These are phyloP conservation scores for Talaromyces nanjingensis DNA, from an alignment of 495 filamentous ascomycete genomes.

Conservation along the genomic window DNA sequence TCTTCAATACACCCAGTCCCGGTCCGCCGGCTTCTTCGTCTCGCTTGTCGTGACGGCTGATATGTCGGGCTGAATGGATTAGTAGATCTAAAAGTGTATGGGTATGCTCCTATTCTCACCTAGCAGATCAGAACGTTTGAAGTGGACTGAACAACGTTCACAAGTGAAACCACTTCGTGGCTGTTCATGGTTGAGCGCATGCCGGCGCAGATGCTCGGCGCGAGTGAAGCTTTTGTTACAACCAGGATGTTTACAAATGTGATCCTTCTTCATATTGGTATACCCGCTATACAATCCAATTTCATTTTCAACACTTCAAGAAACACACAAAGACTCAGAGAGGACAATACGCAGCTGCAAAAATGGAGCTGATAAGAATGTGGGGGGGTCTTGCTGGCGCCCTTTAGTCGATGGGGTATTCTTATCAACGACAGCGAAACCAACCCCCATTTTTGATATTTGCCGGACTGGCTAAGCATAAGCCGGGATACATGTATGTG, in stretches of 20 bases:
- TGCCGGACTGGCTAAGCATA: background rate
- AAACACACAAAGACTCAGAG: background rate
- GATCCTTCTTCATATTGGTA: slow-evolving; percentile 20
- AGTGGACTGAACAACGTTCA: slow-evolving; percentile 49
- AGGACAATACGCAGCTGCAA: background rate
- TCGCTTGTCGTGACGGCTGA: slow-evolving; percentile 51
- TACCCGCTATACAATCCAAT: background rate
- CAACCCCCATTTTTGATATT: background rate
- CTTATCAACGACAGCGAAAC: background rate
- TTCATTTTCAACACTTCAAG: background rate
- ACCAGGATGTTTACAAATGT: slow-evolving; percentile 35
- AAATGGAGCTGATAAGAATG: background rate
- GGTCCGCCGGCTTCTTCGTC: slow-evolving; percentile 54
- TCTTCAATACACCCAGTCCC: slow-evolving; percentile 51
- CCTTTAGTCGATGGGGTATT: background rate
- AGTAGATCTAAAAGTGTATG: slow-evolving; percentile 4
- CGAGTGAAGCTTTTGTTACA: slow-evolving; percentile 52
- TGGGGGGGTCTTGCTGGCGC: background rate
- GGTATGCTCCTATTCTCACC: slow-evolving; percentile 23
- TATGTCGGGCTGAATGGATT: slow-evolving; percentile 44
- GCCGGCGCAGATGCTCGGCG: slow-evolving; percentile 53
- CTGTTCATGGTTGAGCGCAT: slow-evolving; percentile 47
- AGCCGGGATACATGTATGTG: background rate
- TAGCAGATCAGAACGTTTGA: slow-evolving; percentile 47
- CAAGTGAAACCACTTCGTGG: slow-evolving; percentile 46